phyloP scores from a whole-genome alignment of 306 rosid genomes.

The Astragalus glycyphyllos region DNA sequence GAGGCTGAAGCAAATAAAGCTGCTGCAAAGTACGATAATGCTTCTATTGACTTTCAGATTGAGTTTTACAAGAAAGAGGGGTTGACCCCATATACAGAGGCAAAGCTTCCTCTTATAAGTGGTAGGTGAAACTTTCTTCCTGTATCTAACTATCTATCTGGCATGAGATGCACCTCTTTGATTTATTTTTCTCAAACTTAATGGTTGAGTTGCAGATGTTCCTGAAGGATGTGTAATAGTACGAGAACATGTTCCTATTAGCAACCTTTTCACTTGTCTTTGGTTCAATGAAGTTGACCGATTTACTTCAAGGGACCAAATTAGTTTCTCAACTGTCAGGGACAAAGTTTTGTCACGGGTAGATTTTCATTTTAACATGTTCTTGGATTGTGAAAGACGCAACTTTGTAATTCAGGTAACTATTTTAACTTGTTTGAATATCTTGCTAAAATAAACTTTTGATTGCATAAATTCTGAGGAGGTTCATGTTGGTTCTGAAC shows the following conservation, averaged over 20 bases:
- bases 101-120: conserved; percentile 90
- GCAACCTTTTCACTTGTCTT: conserved; percentile 90
- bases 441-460: not conserved
- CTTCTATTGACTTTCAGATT: conserved; percentile 88
- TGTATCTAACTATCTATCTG: conserved; percentile 14
- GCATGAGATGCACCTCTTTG: conserved; percentile 21
- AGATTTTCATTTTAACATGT: conserved; percentile 82
- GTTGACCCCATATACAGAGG: conserved; percentile 82
- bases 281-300: conserved; percentile 99
- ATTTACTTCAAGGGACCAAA: conserved; percentile 93
- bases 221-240: conserved; percentile 96
- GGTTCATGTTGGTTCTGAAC: conserved; percentile 11
- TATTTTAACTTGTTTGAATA: conserved; percentile 17
- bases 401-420: conserved; percentile 92
- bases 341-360: conserved; percentile 68
- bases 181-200: conserved; percentile 37
- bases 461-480: conserved; percentile 10
- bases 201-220: conserved; percentile 75
- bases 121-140: conserved; percentile 67
- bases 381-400: conserved; percentile 91
- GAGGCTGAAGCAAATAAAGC: conserved; percentile 99
- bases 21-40: conserved; percentile 85
- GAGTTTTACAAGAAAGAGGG: conserved; percentile 89
- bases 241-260: conserved; percentile 88
- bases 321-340: conserved; percentile 83